Conservation (phyloP, 2,329 filamentous ascomycete species). For the Trichoderma gracile region DNA sequence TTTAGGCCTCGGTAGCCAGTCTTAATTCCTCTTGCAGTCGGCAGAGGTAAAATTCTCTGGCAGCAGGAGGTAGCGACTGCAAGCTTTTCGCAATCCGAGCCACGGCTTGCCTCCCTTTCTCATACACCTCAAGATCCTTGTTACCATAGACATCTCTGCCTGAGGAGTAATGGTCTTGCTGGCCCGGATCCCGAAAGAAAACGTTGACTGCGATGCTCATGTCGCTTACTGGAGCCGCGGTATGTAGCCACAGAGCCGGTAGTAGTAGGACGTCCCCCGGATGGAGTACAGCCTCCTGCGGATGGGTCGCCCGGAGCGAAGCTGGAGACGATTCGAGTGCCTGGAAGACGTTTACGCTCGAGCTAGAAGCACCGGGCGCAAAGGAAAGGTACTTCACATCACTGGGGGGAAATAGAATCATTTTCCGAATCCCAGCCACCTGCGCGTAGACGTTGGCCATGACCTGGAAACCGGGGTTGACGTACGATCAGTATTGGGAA, state of each 20-base stretch:
- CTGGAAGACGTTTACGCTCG: constrained; percentile 70
- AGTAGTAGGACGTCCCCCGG: constrained; percentile 79
- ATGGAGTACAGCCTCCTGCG: constrained; percentile 64
- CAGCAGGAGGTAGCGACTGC: constrained; percentile 62
- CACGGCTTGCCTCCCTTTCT: constrained; percentile 74
- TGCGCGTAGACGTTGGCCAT: constrained; percentile 88
- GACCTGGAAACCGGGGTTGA: constrained; percentile 50
- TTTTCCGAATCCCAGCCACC: constrained; percentile 68
- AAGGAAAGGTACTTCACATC: constrained; percentile 72
- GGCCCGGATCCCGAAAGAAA: constrained; percentile 72
- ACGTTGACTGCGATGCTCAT: constrained; percentile 82
- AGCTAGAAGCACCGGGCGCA: constrained; percentile 76
- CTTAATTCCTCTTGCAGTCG: constrained; percentile 69
- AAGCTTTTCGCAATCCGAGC: constrained; percentile 66
- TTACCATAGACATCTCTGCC: constrained; percentile 89
- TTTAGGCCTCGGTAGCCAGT: constrained; percentile 29
- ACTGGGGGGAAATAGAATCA: constrained; percentile 75
- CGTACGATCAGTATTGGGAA: not conserved
- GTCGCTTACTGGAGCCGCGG: constrained; percentile 59
- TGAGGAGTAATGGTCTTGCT: constrained; percentile 62
- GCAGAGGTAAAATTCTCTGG: constrained; percentile 73
- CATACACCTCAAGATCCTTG: constrained; percentile 79
- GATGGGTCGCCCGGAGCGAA: constrained; percentile 54
- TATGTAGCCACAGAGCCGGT: constrained; percentile 82
- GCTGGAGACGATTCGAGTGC: constrained; percentile 43